Conservation (phyloP, 441 rosid genomes). For the Melastoma candidum region DNA sequence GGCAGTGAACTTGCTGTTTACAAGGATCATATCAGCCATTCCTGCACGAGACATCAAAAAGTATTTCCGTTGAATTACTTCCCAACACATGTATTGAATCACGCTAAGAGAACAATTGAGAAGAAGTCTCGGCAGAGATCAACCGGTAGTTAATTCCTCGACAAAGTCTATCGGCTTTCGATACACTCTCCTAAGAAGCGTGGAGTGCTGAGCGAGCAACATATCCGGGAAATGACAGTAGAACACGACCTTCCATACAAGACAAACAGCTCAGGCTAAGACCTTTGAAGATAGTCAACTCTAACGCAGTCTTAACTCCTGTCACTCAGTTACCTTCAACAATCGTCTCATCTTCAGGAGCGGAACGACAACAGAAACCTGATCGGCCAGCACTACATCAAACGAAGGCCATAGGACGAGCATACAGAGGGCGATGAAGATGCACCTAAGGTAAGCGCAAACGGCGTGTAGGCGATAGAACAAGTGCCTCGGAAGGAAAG, state of each 20-base stretch:
- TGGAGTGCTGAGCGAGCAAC: constrained; percentile 72
- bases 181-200: constrained; percentile 61
- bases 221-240: constrained; percentile 94
- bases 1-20: constrained; percentile 83
- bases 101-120: not conserved
- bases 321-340: constrained; percentile 42
- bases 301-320: constrained; percentile 4
- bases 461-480: constrained; percentile 79
- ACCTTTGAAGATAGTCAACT: constrained; percentile 4
- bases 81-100: not conserved
- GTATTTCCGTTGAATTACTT: not conserved
- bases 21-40: constrained; percentile 83
- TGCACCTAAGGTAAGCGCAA: constrained; percentile 78
- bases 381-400: constrained; percentile 70
- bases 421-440: constrained; percentile 70
- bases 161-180: constrained; percentile 73
- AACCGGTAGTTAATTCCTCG: constrained; percentile 82
- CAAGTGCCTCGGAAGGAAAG: constrained; percentile 74
- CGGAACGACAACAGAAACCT: constrained; percentile 80
- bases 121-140: constrained; percentile 7
- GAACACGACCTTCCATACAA: constrained; percentile 52
- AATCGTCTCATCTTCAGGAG: constrained; percentile 57
- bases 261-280: constrained; percentile 5
- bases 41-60: constrained; percentile 31
- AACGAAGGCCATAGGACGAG: constrained; percentile 66